A percentile compares a stretch with the other conserved stretches of the same genome.
phyloP scores from a whole-genome alignment of 257 asterid species.

The Solanum sejunctum region DNA sequence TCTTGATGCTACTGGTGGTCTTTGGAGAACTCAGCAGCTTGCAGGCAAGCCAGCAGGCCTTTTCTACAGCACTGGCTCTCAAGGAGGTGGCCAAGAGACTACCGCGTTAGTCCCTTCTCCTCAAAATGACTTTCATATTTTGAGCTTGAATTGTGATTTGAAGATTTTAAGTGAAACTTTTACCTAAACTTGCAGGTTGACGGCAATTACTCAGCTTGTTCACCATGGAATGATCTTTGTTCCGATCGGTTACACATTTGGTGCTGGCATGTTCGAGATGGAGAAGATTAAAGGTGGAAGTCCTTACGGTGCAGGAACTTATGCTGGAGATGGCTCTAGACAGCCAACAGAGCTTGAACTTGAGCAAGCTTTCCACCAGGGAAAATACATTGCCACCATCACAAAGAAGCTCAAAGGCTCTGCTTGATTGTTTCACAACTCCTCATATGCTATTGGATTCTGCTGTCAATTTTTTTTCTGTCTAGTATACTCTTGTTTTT shows the following conservation, averaged over 20 bases:
- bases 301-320: conserved; percentile 59
- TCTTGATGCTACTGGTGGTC: conserved; percentile 47
- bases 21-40: conserved; percentile 36
- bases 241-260: conserved; percentile 56
- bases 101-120: conserved; percentile 31
- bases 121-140: background rate
- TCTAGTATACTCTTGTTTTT: background rate
- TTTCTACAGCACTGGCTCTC: conserved; percentile 50
- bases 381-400: conserved; percentile 35
- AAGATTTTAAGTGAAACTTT: background rate
- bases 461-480: background rate
- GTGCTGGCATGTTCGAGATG: conserved; percentile 57
- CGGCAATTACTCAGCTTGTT: conserved; percentile 54
- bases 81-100: conserved; percentile 67
- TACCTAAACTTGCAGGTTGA: conserved; percentile 27
- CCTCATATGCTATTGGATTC: background rate
- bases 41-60: conserved; percentile 62
- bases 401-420: conserved; percentile 37
- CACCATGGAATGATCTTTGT: conserved; percentile 64
- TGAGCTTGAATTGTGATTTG: background rate
- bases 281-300: conserved; percentile 58
- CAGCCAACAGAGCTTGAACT: conserved; percentile 48
- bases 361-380: conserved; percentile 55
- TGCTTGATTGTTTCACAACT: background rate
- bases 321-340: conserved; percentile 52